A percentile compares a stretch with the other conserved stretches of the same genome.
These are phyloP conservation scores for Calophaca sinica DNA, from an alignment of 306 rosid species.

Conservation along the genomic window DNA sequence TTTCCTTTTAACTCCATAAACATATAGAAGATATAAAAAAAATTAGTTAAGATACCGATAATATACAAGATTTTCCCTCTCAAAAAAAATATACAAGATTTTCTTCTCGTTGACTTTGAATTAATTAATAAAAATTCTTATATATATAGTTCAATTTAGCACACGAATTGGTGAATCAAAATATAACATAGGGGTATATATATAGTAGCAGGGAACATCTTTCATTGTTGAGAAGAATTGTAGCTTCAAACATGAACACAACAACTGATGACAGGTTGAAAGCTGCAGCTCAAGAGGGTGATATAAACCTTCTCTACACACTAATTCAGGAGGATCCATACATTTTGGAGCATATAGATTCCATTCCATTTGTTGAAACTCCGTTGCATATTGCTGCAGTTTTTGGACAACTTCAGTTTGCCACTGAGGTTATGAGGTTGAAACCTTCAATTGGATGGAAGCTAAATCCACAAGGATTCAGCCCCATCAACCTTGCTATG, in stretches of 20 bases:
- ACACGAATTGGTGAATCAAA: too few relatives aligned
- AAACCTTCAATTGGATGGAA: neutral
- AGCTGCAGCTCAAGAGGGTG: neutral
- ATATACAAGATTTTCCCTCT: too few relatives aligned
- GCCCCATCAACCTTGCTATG: neutral
- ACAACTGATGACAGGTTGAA: neutral
- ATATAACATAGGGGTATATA: too few relatives aligned
- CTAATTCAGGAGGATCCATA: neutral
- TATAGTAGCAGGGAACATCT: too few relatives aligned
- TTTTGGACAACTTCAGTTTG: neutral
- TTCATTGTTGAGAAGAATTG: too few relatives aligned
- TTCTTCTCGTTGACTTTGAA: too few relatives aligned
- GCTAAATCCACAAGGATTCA: neutral
- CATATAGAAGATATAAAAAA: too few relatives aligned
- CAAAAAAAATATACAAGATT: too few relatives aligned
- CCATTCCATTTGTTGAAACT: slow-evolving; percentile 44
- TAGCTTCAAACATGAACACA: neutral
- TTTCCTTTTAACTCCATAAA: too few relatives aligned
- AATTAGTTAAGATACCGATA: too few relatives aligned
- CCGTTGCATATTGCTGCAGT: slow-evolving; percentile 13
- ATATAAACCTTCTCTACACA: slow-evolving; percentile 11
- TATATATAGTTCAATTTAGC: too few relatives aligned
- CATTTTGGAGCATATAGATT: slow-evolving; percentile 17
- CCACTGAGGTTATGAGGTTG: neutral
- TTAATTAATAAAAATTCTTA: too few relatives aligned